Evolutionary conservation across 129 eudicot species (phyloP).

Genomic region (Tagetes patula): DNA sequence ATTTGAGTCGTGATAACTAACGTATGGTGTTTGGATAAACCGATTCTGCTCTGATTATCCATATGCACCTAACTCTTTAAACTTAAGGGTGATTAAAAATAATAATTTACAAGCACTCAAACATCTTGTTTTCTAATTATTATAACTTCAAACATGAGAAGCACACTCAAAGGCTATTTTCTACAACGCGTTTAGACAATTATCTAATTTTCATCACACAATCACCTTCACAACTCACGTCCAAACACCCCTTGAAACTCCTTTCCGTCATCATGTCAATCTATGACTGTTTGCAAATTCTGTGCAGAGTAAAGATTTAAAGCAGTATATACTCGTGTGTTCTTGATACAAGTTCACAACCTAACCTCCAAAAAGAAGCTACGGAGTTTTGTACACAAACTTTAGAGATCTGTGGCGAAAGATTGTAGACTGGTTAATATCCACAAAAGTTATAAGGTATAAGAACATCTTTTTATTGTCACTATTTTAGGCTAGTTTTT

Average conservation of each 20-base stretch:
- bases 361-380: conserved; percentile 36
- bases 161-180: not conserved
- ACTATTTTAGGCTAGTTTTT: conserved; percentile 17
- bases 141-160: not conserved
- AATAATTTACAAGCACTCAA: not conserved
- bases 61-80: too few species aligned
- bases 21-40: too few species aligned
- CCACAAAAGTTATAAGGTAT: not conserved
- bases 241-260: conserved; percentile 2
- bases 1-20: not conserved
- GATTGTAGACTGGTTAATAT: conserved; percentile 16
- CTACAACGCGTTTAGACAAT: not conserved
- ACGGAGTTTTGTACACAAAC: conserved; percentile 36
- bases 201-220: not conserved
- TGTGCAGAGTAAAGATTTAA: conserved; percentile 29
- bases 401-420: conserved; percentile 27
- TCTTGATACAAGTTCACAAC: conserved; percentile 28
- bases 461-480: conserved; percentile 3
- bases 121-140: not conserved
- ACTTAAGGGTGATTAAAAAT: too few species aligned
- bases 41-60: too few species aligned
- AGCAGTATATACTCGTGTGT: conserved; percentile 21
- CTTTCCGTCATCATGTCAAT: not conserved
- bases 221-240: not conserved
- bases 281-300: conserved; percentile 16